Conservation (phyloP, 2,329 filamentous ascomycete genomes). For the Madurella mycetomatis region DNA sequence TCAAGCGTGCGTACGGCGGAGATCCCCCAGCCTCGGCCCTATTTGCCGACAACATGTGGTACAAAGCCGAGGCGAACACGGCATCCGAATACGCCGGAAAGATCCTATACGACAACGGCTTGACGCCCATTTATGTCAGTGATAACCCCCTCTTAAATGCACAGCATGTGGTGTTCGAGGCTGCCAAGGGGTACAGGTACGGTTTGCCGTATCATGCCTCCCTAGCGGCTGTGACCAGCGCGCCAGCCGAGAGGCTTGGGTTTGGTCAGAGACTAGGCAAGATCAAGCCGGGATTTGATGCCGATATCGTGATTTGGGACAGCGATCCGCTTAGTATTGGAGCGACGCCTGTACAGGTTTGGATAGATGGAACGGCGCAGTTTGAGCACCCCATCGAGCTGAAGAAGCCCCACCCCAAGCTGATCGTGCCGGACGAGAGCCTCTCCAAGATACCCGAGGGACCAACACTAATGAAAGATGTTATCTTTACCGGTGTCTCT, state of each 20-base stretch:
- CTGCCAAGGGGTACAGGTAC: slow-evolving; percentile 56
- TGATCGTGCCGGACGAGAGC: slow-evolving; percentile 38
- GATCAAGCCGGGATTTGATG: slow-evolving; percentile 57
- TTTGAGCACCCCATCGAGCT: slow-evolving; percentile 52
- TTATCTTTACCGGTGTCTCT: slow-evolving; percentile 55
- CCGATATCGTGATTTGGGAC: slow-evolving; percentile 60
- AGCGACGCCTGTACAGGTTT: slow-evolving; percentile 56
- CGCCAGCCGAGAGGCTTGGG: slow-evolving; percentile 54
- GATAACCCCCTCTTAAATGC: slow-evolving; percentile 68
- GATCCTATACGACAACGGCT: slow-evolving; percentile 58
- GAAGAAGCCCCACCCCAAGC: slow-evolving; percentile 41
- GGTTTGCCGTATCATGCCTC: slow-evolving; percentile 59
- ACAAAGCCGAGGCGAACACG: slow-evolving; percentile 63
- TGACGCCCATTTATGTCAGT: slow-evolving; percentile 65
- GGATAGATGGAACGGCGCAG: slow-evolving; percentile 59
- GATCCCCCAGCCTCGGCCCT: slow-evolving; percentile 55
- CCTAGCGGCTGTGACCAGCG: slow-evolving; percentile 53
- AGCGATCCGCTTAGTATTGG: slow-evolving; percentile 58
- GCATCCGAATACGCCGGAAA: slow-evolving; percentile 64
- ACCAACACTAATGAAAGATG: slow-evolving; percentile 34
- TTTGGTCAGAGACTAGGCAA: slow-evolving; percentile 56
- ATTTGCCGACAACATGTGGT: slow-evolving; percentile 70
- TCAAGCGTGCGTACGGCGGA: slow-evolving; percentile 53
- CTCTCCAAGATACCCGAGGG: slow-evolving; percentile 42
- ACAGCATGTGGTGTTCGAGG: slow-evolving; percentile 64